A percentile compares a stretch with the other conserved stretches of the same genome.
Evolutionary conservation across 2,329 filamentous ascomycete species (phyloP).

Genomic region (Helotiales sp.): DNA sequence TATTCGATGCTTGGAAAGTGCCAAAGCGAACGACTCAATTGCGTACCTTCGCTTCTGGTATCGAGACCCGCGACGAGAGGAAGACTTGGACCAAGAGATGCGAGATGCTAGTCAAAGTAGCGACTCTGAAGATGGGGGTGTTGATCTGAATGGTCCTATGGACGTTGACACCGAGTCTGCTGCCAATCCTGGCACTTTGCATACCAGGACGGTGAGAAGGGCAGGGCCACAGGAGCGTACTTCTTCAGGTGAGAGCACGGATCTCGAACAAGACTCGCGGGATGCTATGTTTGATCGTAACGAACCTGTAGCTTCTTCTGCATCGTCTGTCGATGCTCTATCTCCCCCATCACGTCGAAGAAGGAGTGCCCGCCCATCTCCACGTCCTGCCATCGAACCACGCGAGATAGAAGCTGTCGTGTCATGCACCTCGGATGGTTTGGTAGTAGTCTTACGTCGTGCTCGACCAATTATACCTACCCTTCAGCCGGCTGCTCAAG

Average conservation of each 20-base stretch:
- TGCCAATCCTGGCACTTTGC: conserved; percentile 3
- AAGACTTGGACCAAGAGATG: conserved; percentile 47
- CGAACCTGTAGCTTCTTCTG: conserved; percentile 22
- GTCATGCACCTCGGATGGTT: conserved; percentile 84
- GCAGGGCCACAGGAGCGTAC: conserved; percentile 30
- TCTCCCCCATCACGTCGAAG: conserved; percentile 23
- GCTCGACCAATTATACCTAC: conserved; percentile 72
- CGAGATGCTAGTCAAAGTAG: conserved; percentile 42
- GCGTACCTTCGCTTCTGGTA: conserved; percentile 87
- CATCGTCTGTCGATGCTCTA: conserved; percentile 31
- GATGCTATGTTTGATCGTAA: conserved; percentile 45
- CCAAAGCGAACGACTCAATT: conserved; percentile 88
- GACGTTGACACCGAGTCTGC: conserved; percentile 34
- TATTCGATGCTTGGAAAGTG: conserved; percentile 76
- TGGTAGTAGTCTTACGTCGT: conserved; percentile 77
- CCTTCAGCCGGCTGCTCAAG: conserved; percentile 47
- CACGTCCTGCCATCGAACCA: conserved; percentile 37
- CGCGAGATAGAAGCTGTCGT: conserved; percentile 87
- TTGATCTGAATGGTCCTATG: conserved; percentile 45
- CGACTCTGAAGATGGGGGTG: conserved; percentile 48
- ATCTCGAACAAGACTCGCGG: conserved; percentile 38
- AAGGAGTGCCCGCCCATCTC: not conserved
- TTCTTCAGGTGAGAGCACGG: conserved; percentile 47
- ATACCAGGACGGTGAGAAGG: conserved; percentile 8
- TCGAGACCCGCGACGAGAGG: conserved; percentile 66